Conservation (phyloP, 1,284 basidiomycete species). For the Erythrobasidium hasegawianum region DNA sequence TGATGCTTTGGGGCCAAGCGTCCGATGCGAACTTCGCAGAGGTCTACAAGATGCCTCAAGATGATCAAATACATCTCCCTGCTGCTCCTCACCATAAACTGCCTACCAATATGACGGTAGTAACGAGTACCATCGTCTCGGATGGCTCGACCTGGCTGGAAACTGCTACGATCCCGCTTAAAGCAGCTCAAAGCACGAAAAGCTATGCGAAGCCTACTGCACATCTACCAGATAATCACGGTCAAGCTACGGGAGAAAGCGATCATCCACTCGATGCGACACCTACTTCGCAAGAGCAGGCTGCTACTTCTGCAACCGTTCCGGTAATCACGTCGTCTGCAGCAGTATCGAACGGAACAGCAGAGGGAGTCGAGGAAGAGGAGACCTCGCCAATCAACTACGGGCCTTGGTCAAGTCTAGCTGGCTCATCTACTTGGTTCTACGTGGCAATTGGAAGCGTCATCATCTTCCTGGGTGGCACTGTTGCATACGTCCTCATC, state of each 20-base stretch:
- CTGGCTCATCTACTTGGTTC: conserved; percentile 48
- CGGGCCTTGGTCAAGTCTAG: conserved; percentile 38
- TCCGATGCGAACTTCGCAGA: conserved; percentile 67
- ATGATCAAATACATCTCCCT: conserved; percentile 46
- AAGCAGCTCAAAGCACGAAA: conserved; percentile 52
- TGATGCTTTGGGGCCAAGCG: conserved; percentile 89
- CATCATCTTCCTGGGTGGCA: conserved; percentile 47
- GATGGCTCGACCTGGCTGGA: conserved; percentile 15
- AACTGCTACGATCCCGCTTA: conserved; percentile 33
- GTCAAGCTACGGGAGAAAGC: conserved; percentile 47
- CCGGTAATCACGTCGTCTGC: background rate
- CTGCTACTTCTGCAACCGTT: background rate
- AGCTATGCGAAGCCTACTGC: conserved; percentile 78
- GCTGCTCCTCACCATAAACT: conserved; percentile 23
- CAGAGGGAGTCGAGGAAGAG: background rate
- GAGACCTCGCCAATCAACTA: conserved; percentile 34
- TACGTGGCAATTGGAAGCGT: conserved; percentile 48
- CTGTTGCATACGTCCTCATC: conserved; percentile 49
- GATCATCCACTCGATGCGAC: conserved; percentile 33
- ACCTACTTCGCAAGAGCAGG: background rate
- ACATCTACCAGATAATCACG: conserved; percentile 81
- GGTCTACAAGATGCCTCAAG: conserved; percentile 56
- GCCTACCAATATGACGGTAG: conserved; percentile 24
- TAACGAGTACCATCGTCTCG: conserved; percentile 37
- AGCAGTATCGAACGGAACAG: background rate